Evolutionary conservation across 2,329 filamentous ascomycete species (phyloP).

Genomic region (Fusarium cyanostomum): DNA sequence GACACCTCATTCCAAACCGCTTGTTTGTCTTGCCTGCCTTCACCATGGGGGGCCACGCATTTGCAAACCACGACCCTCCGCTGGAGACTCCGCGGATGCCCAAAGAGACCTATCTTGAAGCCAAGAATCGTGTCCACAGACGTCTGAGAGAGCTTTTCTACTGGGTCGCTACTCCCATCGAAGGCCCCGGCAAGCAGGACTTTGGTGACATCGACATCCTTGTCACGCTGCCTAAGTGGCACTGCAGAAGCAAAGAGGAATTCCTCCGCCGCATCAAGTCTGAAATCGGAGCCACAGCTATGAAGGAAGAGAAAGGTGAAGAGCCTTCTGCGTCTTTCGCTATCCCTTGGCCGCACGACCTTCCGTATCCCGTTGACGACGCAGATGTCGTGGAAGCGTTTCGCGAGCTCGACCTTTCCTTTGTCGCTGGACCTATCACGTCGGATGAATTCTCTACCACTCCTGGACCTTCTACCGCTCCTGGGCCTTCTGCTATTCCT

Average conservation of each 20-base stretch:
- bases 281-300: conserved; percentile 57
- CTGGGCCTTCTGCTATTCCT: not conserved
- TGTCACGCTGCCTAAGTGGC: conserved; percentile 53
- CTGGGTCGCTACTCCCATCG: conserved; percentile 68
- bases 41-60: conserved; percentile 73
- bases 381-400: not conserved
- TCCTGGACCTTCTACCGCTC: not conserved
- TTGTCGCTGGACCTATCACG: not conserved
- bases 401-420: not conserved
- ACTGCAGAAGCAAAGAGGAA: conserved; percentile 10
- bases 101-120: conserved; percentile 61
- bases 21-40: not conserved
- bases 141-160: conserved; percentile 62
- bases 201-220: conserved; percentile 81
- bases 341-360: conserved; percentile 60
- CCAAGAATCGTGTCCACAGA: conserved; percentile 57
- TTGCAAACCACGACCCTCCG: conserved; percentile 56
- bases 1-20: not conserved
- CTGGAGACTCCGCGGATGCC: conserved; percentile 74
- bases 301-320: conserved; percentile 43
- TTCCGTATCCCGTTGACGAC: conserved; percentile 4
- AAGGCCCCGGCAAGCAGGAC: conserved; percentile 73
- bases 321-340: conserved; percentile 58
- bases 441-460: not conserved
- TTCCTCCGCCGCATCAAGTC: conserved; percentile 46